phyloP scores from a whole-genome alignment of 2,329 filamentous ascomycete species.

The Paecilomyces dactylethromorphus region DNA sequence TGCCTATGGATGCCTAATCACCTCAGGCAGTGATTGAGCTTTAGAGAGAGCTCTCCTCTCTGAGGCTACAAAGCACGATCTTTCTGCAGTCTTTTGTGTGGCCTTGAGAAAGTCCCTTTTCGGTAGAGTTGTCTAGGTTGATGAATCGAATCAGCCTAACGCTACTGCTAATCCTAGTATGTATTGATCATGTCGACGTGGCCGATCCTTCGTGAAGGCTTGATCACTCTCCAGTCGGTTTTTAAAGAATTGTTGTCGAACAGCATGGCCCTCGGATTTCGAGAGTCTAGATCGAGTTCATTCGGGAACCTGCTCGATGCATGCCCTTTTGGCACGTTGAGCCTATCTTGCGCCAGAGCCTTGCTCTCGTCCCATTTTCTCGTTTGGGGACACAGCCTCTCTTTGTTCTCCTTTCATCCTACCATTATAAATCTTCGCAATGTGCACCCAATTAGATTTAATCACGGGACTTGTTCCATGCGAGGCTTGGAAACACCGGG shows the following conservation, averaged over 20 bases:
- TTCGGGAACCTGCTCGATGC: neutral
- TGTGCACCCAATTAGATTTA: neutral
- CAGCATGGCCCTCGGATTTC: neutral
- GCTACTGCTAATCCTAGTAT: neutral
- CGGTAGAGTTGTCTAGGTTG: neutral
- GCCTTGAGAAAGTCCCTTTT: neutral
- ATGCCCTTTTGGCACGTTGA: neutral
- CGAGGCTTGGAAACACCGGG: neutral
- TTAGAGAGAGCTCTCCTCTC: neutral
- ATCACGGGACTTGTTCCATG: neutral
- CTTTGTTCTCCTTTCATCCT: neutral
- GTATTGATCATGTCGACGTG: neutral
- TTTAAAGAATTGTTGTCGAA: neutral
- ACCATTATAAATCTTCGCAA: neutral
- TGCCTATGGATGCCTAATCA: neutral
- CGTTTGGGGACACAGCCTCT: neutral
- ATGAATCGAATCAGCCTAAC: neutral
- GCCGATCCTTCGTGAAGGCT: neutral
- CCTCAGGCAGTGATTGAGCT: neutral
- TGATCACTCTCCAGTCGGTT: neutral
- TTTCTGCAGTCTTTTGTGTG: neutral
- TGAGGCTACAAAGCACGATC: neutral
- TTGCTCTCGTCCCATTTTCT: neutral
- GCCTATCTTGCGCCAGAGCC: neutral
- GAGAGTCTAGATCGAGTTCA: neutral